Base-by-base conservation (phyloP, 148 eudicot genomes). In the Fagopyrum tataricum region DNA sequence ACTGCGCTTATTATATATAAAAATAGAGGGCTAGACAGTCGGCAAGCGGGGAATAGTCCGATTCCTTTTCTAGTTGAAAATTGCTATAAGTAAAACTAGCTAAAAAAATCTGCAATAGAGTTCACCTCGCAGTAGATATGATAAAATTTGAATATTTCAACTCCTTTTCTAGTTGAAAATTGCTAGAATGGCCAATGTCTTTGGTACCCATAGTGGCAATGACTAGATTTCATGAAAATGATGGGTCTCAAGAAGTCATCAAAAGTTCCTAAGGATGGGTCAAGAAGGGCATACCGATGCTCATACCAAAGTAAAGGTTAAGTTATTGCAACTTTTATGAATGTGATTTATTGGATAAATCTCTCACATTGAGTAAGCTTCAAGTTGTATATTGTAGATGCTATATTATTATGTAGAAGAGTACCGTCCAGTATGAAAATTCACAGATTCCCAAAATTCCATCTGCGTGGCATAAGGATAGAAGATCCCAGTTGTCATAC, bases 391-490 rank as follows among this genome's bases (percentile, higher is more conserved):
- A 74, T 80, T 41, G 74, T 91, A 93, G 98, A 90, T 89, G 89
- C 82, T 93, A 44, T 93, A 89, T 82, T 91, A 96, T 15, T 93
- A 87, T 70, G 92, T 89, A 74, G n/a, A n/a, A n/a, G 94, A 87
- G 80, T 91, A 86, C 76, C 77, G 90, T 89, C 69, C 84, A 89
- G 67, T 80, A 64, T 76, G 88, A n/a, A n/a, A n/a, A n/a, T n/a
- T n/a, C n/a, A n/a, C n/a, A n/a, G n/a, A n/a, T n/a, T n/a, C n/a
- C n/a, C n/a, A n/a, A n/a, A n/a, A n/a, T n/a, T n/a, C n/a, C n/a
- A n/a, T n/a, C n/a, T n/a, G n/a, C n/a, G n/a, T n/a, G n/a, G n/a
- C n/a, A n/a, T n/a, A n/a, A n/a, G n/a, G n/a, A n/a, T n/a, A n/a
- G n/a, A n/a, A n/a, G n/a, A n/a, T n/a, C n/a, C n/a, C n/a, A n/a